Conservation (phyloP, 2,329 filamentous ascomycete species). For the Dactylellina sp. region DNA sequence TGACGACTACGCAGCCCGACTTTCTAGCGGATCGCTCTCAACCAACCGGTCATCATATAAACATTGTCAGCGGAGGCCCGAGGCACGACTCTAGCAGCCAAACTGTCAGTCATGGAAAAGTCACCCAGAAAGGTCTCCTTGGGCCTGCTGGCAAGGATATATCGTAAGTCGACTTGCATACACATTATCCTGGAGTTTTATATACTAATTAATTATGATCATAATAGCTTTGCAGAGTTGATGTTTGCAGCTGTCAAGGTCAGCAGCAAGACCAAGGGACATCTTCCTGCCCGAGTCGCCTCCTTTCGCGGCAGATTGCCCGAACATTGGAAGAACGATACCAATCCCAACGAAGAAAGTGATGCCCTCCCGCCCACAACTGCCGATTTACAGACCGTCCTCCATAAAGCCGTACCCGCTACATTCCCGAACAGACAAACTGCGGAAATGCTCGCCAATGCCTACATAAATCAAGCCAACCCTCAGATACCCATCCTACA, state of each 20-base stretch:
- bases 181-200: background rate
- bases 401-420: slow-evolving; percentile 65
- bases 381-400: slow-evolving; percentile 57
- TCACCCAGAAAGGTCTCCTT: slow-evolving; percentile 13
- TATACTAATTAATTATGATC: slow-evolving; percentile 14
- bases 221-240: slow-evolving; percentile 59
- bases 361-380: slow-evolving; percentile 49
- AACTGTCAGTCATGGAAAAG: background rate
- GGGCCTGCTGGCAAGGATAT: slow-evolving; percentile 58
- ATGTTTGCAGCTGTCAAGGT: slow-evolving; percentile 60
- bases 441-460: slow-evolving; percentile 76
- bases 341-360: slow-evolving; percentile 28
- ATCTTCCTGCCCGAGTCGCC: slow-evolving; percentile 50
- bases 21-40: slow-evolving; percentile 14
- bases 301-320: slow-evolving; percentile 54
- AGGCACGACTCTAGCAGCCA: slow-evolving; percentile 28
- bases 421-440: slow-evolving; percentile 82
- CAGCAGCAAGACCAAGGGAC: slow-evolving; percentile 54
- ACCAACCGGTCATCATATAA: slow-evolving; percentile 45
- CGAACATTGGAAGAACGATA: slow-evolving; percentile 47
- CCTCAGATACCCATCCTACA: slow-evolving; percentile 95
- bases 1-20: slow-evolving; percentile 28
- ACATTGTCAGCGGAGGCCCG: slow-evolving; percentile 36
- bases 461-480: slow-evolving; percentile 97
- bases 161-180: slow-evolving; percentile 58